These are phyloP conservation scores for Mortierella sp. DNA, from an alignment of 371 early-diverging fungal species.

Conservation along the genomic window DNA sequence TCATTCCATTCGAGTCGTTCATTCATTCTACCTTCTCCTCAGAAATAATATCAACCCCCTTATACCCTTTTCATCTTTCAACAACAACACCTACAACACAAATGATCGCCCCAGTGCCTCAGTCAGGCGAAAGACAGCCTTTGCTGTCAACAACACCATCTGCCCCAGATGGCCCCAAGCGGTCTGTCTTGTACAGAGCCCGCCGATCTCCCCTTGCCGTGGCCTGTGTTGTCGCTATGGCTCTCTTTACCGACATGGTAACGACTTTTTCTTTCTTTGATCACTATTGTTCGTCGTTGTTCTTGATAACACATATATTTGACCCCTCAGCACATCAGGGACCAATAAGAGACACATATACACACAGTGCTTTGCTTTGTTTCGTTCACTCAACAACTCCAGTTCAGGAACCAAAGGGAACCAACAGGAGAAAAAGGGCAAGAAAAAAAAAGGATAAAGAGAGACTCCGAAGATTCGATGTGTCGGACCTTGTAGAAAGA, in stretches of 20 bases:
- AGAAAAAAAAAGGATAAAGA: not conserved
- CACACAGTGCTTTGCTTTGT: not conserved
- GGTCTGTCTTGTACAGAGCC: conserved; percentile 50
- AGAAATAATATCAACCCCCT: not conserved
- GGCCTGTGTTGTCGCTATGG: conserved; percentile 71
- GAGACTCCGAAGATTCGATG: conserved; percentile 2
- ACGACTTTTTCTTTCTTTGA: not conserved
- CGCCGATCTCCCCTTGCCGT: conserved; percentile 64
- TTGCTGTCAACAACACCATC: conserved; percentile 19
- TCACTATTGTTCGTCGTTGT: not conserved
- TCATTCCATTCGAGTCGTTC: not conserved
- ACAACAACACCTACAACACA: no score
- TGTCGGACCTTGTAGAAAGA: not conserved
- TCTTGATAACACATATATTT: not conserved
- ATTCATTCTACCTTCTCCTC: not conserved
- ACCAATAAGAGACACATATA: not conserved
- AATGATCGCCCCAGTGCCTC: conserved; percentile 50
- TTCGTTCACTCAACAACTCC: not conserved
- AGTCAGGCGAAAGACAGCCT: conserved; percentile 37
- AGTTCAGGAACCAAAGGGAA: not conserved
- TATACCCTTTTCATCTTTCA: not conserved
- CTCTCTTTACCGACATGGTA: conserved; percentile 68
- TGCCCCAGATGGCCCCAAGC: not conserved
- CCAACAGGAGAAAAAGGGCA: not conserved
- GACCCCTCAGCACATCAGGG: not conserved